Conservation (phyloP, 306 rosid species). For the Lagenaria siceraria region DNA sequence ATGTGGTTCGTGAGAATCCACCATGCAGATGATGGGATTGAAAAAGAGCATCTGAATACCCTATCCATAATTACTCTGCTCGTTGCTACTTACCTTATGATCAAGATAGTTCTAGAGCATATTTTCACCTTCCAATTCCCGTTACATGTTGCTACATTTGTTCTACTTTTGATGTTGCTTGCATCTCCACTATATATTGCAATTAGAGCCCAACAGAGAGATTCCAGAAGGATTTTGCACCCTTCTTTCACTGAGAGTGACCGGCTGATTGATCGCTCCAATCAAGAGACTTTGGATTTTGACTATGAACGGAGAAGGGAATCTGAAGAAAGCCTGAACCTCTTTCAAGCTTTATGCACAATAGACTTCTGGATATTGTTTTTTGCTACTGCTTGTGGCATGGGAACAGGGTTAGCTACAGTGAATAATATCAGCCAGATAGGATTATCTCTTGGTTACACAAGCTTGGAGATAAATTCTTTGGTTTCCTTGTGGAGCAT, state of each 20-base stretch:
- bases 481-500: conserved; percentile 84
- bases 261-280: not conserved
- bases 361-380: conserved; percentile 77
- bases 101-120: conserved; percentile 42
- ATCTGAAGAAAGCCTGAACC: conserved; percentile 20
- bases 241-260: conserved; percentile 7
- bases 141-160: conserved; percentile 23
- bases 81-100: conserved; percentile 57
- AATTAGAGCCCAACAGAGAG: conserved; percentile 35
- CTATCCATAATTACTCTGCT: conserved; percentile 42
- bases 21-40: conserved; percentile 17
- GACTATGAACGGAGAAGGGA: conserved; percentile 5
- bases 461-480: conserved; percentile 32
- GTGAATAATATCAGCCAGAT: conserved; percentile 82
- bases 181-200: conserved; percentile 55
- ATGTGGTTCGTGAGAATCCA: conserved; percentile 66
- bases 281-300: conserved; percentile 4
- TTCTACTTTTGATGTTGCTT: conserved; percentile 41
- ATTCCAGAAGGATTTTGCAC: conserved; percentile 3
- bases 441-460: conserved; percentile 71
- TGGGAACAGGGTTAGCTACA: conserved; percentile 76
- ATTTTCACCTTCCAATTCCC: conserved; percentile 32
- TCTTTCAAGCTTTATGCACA: conserved; percentile 44
- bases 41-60: conserved; percentile 53
- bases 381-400: conserved; percentile 56